Conservation (phyloP, 805 yeast species). For the Grigorovia transvaalensis region DNA sequence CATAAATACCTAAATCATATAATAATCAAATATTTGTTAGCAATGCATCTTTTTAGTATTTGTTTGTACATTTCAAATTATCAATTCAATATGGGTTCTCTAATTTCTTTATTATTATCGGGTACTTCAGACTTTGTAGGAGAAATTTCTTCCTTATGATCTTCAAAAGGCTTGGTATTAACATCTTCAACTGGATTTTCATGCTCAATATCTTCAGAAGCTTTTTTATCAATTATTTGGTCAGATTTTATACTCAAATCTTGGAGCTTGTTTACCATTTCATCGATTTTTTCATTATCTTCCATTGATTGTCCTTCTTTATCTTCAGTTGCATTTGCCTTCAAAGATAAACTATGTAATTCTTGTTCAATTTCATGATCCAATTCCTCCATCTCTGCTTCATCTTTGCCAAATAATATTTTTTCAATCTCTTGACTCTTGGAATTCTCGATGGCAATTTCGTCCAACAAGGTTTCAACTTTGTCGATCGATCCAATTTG, state of each 20-base stretch:
- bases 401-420: constrained; percentile 13
- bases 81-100: background rate
- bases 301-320: background rate
- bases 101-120: background rate
- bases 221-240: background rate
- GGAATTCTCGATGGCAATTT: constrained; percentile 30
- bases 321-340: background rate
- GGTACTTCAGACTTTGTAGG: too few relatives aligned
- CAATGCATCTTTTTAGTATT: background rate
- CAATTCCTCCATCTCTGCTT: constrained; percentile 24
- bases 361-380: constrained; percentile 30
- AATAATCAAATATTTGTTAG: too few relatives aligned
- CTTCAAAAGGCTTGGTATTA: background rate
- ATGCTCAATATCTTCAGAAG: background rate
- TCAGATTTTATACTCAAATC: constrained; percentile 13
- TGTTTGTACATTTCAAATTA: background rate
- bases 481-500: constrained; percentile 36
- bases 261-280: constrained; percentile 13
- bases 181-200: background rate
- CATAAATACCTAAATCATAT: background rate
- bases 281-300: background rate
- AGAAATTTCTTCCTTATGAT: background rate
- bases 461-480: constrained; percentile 34
- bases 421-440: constrained; percentile 32
- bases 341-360: background rate